Evolutionary conservation across 2,329 filamentous ascomycete genomes (phyloP), one percentile per base, ranked within the genome.

Genomic region (Talaromyces amestolkiae): DNA sequence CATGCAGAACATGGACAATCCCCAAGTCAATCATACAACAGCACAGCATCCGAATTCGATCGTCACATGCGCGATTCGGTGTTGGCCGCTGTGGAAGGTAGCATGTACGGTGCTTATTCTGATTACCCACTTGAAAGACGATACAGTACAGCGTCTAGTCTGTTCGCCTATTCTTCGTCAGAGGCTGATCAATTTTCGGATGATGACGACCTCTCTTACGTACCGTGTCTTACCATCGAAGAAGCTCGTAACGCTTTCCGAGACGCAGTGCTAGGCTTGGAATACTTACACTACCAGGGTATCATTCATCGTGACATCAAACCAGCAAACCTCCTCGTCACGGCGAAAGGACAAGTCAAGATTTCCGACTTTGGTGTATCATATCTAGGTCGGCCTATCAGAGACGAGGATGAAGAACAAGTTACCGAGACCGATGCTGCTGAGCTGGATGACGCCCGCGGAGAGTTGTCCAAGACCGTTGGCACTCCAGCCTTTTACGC

Each of bases 361-460:
- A 99, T 99, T 67, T 98, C 95, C 5, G 95, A 99, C 74, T 99
- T 99, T 80, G 95, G 95, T 37, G 95, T 99, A 1, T 99, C 95
- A 1, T 99, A 98, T 77, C 92, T 99, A 68, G 95, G 95, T 33
- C 88, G 92, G 60, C 92, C 92, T 1, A 91, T 93, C 65, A 86
- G 91, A 45, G 92, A 96, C 56, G 91, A 91, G 62, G 92, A 96
- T 71, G 85, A 88, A 43, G 89, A 92, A 66, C 90, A 93, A 65
- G 78, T 88, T 82, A 90, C 90, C 3, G 91, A 96, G 74, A 91
- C 89, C 0, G 93, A 97, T 76, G 91, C 91, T 11, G 88, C 87
- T 47, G 92, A 96, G 72, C 88, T 96, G 66, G 93, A 97, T 71
- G 92, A 97, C 75, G 93, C 96, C 68, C 87, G 96, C 67, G 65